These are phyloP conservation scores for Vinca minor DNA, from an alignment of 257 asterid genomes.

Conservation along the genomic window DNA sequence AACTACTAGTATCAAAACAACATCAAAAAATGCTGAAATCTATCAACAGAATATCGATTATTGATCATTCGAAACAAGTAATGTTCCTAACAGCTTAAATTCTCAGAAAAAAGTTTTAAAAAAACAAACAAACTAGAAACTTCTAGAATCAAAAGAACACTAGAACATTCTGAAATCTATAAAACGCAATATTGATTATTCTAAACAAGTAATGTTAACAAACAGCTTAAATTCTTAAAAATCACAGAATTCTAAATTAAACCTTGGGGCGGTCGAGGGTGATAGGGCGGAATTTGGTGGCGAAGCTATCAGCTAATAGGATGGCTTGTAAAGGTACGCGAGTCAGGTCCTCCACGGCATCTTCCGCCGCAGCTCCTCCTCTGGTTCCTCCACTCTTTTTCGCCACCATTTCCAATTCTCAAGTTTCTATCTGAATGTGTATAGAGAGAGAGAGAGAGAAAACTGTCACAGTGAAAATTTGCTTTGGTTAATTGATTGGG, in stretches of 20 bases:
- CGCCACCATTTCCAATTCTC: constrained; percentile 42
- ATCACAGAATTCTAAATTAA: neutral
- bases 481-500: neutral
- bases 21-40: neutral
- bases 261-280: constrained; percentile 96
- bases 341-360: constrained; percentile 60
- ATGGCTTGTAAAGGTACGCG: constrained; percentile 81
- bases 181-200: neutral
- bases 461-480: neutral
- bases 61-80: neutral
- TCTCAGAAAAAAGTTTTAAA: no score
- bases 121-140: no score
- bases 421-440: neutral
- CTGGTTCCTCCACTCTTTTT: constrained; percentile 48
- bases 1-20: neutral
- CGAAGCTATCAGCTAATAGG: constrained; percentile 86
- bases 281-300: constrained; percentile 92
- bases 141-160: no score
- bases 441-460: neutral
- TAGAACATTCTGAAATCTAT: no score
- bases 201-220: no score
- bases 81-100: no score
- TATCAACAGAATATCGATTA: neutral
- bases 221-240: neutral
- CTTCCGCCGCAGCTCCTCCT: constrained; percentile 46